Evolutionary conservation across 768 basidiomycete species (phyloP).

Genomic region (Mycena olivaceomarginata): DNA sequence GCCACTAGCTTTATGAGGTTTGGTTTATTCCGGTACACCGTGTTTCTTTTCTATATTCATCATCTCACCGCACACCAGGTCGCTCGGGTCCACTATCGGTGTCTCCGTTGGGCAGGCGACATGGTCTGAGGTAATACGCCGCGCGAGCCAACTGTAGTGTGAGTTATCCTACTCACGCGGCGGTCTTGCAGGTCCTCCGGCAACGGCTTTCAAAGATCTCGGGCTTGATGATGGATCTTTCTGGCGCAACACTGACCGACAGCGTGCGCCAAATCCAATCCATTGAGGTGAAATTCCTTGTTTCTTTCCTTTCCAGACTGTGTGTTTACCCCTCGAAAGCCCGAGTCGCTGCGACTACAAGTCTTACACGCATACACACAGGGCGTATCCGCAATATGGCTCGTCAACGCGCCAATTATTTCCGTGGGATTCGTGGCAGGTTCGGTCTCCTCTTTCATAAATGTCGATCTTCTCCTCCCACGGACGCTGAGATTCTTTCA

Average conservation of each 20-base stretch:
- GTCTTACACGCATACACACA: too few species aligned
- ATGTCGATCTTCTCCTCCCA: background rate
- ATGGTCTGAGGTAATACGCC: slow-evolving; percentile 69
- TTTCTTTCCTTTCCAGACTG: background rate
- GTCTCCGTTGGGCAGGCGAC: slow-evolving; percentile 85
- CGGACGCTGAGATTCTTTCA: background rate
- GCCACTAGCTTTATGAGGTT: slow-evolving; percentile 86
- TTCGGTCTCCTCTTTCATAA: background rate
- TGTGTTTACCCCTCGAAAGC: too few species aligned
- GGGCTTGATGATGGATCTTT: slow-evolving; percentile 25
- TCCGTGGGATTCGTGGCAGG: slow-evolving; percentile 34
- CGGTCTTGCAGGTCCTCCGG: slow-evolving; percentile 8
- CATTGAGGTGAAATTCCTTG: slow-evolving; percentile 23
- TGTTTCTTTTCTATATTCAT: slow-evolving; percentile 7
- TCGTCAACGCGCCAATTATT: too few species aligned
- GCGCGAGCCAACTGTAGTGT: background rate
- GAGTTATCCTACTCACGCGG: background rate
- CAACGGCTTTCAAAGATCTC: slow-evolving; percentile 24
- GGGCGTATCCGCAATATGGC: too few species aligned
- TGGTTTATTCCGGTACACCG: slow-evolving; percentile 76
- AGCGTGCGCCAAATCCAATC: slow-evolving; percentile 23
- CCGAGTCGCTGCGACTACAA: too few species aligned
- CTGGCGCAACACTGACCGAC: slow-evolving; percentile 22
- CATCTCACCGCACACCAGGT: slow-evolving; percentile 60
- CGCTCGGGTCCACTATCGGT: slow-evolving; percentile 83